Evolutionary conservation across 2,329 filamentous ascomycete genomes (phyloP), one percentile per base, ranked within the genome.

Genomic region (Pyricularia grisea): DNA sequence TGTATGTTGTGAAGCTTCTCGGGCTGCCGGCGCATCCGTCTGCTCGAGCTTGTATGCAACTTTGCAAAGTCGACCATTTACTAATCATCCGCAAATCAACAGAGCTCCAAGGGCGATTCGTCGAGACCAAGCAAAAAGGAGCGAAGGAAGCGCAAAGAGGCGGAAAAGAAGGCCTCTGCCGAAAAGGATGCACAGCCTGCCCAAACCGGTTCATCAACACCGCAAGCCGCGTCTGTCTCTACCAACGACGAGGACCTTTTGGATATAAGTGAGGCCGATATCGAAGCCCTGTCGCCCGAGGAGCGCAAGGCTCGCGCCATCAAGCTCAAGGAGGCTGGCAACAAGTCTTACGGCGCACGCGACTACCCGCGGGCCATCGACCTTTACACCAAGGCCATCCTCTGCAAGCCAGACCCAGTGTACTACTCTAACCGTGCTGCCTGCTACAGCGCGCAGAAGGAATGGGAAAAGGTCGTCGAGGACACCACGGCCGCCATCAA

Each of bases 371-470:
- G 88, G 75, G 95, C 95, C 73, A 99, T 99, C 77, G 91, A 94
- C 4, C 88, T 99, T 50, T 99, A 99, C 82, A 92, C 92, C 73
- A 92, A 97, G 82, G 95, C 95, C 67, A 97, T 99, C 75, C 83
- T 98, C 67, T 98, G 95, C 90, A 97, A 95, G 83, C 91, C 94
- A 70, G 95, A 99, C 77, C 93, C 95, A 36, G 94, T 99, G 78
- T 99, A 95, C 85, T 99, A 96, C 86, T 98, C 95, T 72, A 99
- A 99, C 86, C 91, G 95, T 75, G 95, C 95, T 70, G 95, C 95
- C 68, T 99, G 95, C 86, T 96, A 93, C 83, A 98, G 97, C 78
- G 93, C 95, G 73, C 88, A 95, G 77, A 89, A 88, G 73, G 87
- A 97, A 75, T 99, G 94, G 93, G 91, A 96, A 67, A 94, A 95